Evolutionary conservation across 805 yeast genomes (phyloP).

Genomic region (Starmerella apicola): DNA sequence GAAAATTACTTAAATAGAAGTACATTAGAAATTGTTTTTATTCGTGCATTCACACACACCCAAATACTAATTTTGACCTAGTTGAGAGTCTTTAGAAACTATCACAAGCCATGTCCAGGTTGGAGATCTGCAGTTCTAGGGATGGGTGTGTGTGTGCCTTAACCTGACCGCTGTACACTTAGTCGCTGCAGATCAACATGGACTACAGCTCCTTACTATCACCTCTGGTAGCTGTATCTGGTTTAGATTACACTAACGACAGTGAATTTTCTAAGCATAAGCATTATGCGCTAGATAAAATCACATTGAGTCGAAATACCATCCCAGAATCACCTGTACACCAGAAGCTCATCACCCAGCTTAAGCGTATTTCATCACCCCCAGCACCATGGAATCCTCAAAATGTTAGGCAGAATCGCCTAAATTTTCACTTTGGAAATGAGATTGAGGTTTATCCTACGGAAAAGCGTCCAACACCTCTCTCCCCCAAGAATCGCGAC

Average conservation of each 20-base stretch:
- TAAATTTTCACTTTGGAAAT: conserved; percentile 8
- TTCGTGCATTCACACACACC: too few relatives aligned
- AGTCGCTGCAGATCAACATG: conserved; percentile 1
- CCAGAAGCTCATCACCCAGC: conserved; percentile 1
- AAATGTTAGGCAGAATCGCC: neutral
- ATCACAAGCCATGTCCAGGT: too few relatives aligned
- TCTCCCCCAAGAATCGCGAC: conserved; percentile 37
- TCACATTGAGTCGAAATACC: conserved; percentile 1
- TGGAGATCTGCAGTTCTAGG: too few relatives aligned
- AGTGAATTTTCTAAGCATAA: too few relatives aligned
- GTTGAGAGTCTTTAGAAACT: too few relatives aligned
- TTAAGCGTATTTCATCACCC: conserved; percentile 1
- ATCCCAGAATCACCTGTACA: neutral
- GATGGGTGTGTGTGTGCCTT: neutral
- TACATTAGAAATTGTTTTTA: too few relatives aligned
- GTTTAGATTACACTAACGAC: neutral
- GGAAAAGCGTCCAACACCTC: conserved; percentile 22
- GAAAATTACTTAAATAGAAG: neutral
- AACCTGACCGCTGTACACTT: neutral
- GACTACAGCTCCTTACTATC: conserved; percentile 1
- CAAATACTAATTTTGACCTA: too few relatives aligned
- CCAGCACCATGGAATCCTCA: conserved; percentile 13
- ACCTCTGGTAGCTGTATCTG: conserved; percentile 10
- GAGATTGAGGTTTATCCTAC: conserved; percentile 7
- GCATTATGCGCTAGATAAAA: conserved; percentile 1